Base-by-base conservation (phyloP, 352 stramenopile species). In the Globisporangium solare region DNA sequence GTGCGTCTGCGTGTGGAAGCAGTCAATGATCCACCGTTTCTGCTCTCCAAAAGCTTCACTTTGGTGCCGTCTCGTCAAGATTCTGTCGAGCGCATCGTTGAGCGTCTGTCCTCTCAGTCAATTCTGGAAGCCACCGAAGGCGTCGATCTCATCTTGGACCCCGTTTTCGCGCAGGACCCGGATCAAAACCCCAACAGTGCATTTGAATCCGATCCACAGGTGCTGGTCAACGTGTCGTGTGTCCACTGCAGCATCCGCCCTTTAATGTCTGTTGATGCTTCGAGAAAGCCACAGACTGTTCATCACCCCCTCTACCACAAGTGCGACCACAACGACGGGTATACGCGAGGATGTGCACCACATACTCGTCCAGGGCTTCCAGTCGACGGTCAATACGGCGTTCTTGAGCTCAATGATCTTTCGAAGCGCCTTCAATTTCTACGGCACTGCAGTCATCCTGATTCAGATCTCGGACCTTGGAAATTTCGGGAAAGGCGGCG, bases 401-500 rank as follows among this genome's bases (percentile, higher is more conserved):
- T 21, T 86, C 39, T 56, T 88, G 54, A 54, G 53, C 41, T 59
- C 65, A 7, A 64, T 87, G 1, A 43, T 70, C 37, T 84, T 87
- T 51, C 58, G 27, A 20, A 50, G 72, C 27, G 53, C 41, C 8
- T 5, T 24, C 3, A 61, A 73, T 13, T 78, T 79, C 37, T 55
- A 73, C 18, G 71, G 73, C 24, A 17, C 66, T 39, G 69, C 61
- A 3, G 60, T 80, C 39, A 61, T 86, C 41, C 21, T 84, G 24
- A 41, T 88, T 11, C 47, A 64, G n/a, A 51, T 79, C 54, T 73
- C 65, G 2, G 73, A 77, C 43, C 59, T 79, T 37, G 71, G 70
- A 18, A 71, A 73, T 24, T 76, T 66, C 54, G 72, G 72, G 17
- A 51, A 59, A 27, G 54, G 57, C 15, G 58, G 54, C 17, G 56